Evolutionary conservation across 2,329 filamentous ascomycete species (phyloP).

Genomic region (Talaromyces atroroseus): DNA sequence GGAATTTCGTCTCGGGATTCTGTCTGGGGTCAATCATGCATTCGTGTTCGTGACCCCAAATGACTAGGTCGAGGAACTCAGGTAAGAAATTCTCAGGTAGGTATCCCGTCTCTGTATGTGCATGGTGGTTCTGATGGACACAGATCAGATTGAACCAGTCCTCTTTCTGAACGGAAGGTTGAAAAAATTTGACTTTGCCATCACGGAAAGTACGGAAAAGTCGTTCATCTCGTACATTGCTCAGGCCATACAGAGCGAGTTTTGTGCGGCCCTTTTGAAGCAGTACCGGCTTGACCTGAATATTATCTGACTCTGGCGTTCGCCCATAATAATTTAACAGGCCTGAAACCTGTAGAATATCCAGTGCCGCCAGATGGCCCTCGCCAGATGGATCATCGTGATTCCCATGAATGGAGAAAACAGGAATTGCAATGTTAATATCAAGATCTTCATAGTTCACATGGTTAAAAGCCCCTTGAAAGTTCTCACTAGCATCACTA

Average conservation of each 20-base stretch:
- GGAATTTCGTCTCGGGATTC: slow-evolving; percentile 84
- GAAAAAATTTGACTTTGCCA: slow-evolving; percentile 88
- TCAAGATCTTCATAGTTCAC: slow-evolving; percentile 98
- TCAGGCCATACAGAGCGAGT: slow-evolving; percentile 86
- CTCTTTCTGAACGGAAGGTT: slow-evolving; percentile 68
- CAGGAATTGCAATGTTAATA: slow-evolving; percentile 93
- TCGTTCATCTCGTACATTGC: slow-evolving; percentile 92
- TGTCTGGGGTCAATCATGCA: slow-evolving; percentile 78
- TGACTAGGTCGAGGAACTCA: slow-evolving; percentile 80
- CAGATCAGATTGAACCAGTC: slow-evolving; percentile 97
- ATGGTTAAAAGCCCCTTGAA: slow-evolving; percentile 82
- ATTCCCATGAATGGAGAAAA: slow-evolving; percentile 98
- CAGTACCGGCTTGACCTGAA: slow-evolving; percentile 83
- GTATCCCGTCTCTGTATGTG: slow-evolving; percentile 87
- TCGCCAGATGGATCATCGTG: slow-evolving; percentile 98
- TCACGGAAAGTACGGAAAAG: slow-evolving; percentile 91
- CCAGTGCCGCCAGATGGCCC: slow-evolving; percentile 83
- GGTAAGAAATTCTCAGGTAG: slow-evolving; percentile 90
- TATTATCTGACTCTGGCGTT: slow-evolving; percentile 86
- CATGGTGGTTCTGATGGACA: slow-evolving; percentile 93
- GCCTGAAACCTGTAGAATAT: slow-evolving; percentile 84
- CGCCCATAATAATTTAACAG: slow-evolving; percentile 95
- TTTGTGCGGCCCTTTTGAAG: slow-evolving; percentile 92
- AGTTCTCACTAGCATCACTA: slow-evolving; percentile 86
- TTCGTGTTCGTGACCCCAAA: slow-evolving; percentile 98